Evolutionary conservation across 1,139 yeast genomes (phyloP).

Genomic region (Hyphopichia wangnamkhiaoensis): DNA sequence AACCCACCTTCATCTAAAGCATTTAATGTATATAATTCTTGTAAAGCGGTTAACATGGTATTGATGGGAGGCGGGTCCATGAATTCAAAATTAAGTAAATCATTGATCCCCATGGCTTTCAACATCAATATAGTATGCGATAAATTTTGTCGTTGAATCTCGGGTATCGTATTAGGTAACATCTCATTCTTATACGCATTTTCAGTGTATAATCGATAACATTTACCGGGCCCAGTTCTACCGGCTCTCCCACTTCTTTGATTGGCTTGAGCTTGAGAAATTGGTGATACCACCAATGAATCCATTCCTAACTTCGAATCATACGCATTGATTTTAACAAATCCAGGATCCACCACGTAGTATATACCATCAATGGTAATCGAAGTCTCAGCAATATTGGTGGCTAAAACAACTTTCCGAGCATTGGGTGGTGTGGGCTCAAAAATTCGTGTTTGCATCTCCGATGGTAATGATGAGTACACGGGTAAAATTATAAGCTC

Average conservation of each 20-base stretch:
- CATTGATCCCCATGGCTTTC: constrained; percentile 93
- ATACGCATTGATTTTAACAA: constrained; percentile 74
- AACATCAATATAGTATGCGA: constrained; percentile 84
- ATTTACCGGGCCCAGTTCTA: constrained; percentile 82
- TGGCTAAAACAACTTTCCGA: constrained; percentile 74
- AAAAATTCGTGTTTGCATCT: constrained; percentile 69
- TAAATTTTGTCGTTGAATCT: constrained; percentile 87
- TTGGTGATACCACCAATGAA: constrained; percentile 68
- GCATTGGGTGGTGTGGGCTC: constrained; percentile 74
- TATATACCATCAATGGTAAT: constrained; percentile 78
- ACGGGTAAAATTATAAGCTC: constrained; percentile 85
- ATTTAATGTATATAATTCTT: constrained; percentile 77
- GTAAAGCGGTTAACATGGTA: constrained; percentile 75
- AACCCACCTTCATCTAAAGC: constrained; percentile 82
- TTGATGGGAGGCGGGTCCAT: constrained; percentile 92
- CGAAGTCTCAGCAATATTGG: constrained; percentile 82
- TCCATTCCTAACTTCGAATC: constrained; percentile 81
- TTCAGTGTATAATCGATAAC: constrained; percentile 74
- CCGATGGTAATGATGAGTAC: constrained; percentile 76
- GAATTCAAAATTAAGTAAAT: constrained; percentile 76
- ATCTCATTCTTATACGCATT: constrained; percentile 70
- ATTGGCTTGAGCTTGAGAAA: constrained; percentile 80
- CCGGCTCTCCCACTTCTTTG: constrained; percentile 88
- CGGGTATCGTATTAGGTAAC: constrained; percentile 85
- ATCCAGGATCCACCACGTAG: constrained; percentile 81